Percentiles rank a stretch among this genome's conserved stretches.
These are phyloP conservation scores for Globisporangium middletonii DNA, from an alignment of 352 stramenopile species.

Conservation along the genomic window DNA sequence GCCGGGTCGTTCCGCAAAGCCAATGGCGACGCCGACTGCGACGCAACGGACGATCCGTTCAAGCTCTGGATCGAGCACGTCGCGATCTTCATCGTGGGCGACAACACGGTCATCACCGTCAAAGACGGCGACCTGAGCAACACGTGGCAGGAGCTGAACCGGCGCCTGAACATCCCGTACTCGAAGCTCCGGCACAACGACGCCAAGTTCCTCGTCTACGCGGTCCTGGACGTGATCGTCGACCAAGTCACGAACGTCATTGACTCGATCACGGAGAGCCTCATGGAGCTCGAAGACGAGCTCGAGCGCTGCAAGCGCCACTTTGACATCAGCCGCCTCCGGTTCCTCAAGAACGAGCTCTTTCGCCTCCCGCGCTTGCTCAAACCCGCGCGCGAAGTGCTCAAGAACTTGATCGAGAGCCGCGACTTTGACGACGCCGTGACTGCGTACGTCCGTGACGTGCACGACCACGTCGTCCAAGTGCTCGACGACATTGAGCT, in stretches of 20 bases:
- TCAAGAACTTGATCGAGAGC: slow-evolving; percentile 82
- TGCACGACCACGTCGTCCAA: slow-evolving; percentile 78
- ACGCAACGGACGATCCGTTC: slow-evolving; percentile 51
- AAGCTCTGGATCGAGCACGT: slow-evolving; percentile 80
- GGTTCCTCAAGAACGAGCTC: slow-evolving; percentile 75
- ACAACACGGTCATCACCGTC: slow-evolving; percentile 84
- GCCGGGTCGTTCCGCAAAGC: slow-evolving; percentile 4
- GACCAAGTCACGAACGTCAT: slow-evolving; percentile 78
- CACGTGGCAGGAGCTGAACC: slow-evolving; percentile 71
- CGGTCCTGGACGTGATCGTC: slow-evolving; percentile 83
- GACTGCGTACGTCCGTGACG: slow-evolving; percentile 81
- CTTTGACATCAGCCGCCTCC: slow-evolving; percentile 64
- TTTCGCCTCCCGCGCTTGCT: slow-evolving; percentile 69
- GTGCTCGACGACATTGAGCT: slow-evolving; percentile 80
- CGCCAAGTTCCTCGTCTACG: slow-evolving; percentile 84
- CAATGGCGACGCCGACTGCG: slow-evolving; percentile 11
- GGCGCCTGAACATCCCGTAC: slow-evolving; percentile 71
- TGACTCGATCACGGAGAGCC: slow-evolving; percentile 66
- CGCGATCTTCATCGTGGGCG: slow-evolving; percentile 74
- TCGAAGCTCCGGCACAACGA: slow-evolving; percentile 88
- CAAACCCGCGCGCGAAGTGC: slow-evolving; percentile 76
- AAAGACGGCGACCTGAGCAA: slow-evolving; percentile 60
- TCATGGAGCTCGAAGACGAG: slow-evolving; percentile 75
- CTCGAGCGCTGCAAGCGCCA: slow-evolving; percentile 57
- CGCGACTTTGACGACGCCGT: slow-evolving; percentile 73